Conservation (phyloP, 305 asterid species). For the Salvia sclarea region DNA sequence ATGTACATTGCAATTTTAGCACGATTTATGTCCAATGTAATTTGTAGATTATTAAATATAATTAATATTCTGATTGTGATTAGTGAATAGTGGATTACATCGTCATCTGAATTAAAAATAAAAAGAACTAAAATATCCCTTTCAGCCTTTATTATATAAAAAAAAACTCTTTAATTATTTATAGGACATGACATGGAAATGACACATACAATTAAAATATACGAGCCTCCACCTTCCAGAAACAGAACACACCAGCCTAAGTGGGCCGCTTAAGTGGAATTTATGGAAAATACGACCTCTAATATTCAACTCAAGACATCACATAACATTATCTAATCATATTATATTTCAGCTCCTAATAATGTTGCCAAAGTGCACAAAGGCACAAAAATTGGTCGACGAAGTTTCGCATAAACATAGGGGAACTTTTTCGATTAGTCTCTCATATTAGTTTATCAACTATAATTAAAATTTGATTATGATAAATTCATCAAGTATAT, state of each 20-base stretch:
- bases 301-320: neutral
- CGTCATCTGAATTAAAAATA: neutral
- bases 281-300: neutral
- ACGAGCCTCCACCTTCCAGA: neutral
- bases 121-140: neutral
- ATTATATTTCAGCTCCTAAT: neutral
- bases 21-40: too few relatives aligned
- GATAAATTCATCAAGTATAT: too few relatives aligned
- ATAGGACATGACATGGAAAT: slow-evolving; percentile 13
- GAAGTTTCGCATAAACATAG: neutral
- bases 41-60: too few relatives aligned
- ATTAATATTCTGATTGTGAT: neutral
- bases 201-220: neutral
- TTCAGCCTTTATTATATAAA: neutral
- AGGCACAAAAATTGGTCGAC: neutral
- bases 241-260: neutral
- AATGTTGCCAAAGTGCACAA: neutral
- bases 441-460: too few relatives aligned
- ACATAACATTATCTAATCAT: too few relatives aligned
- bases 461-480: too few relatives aligned
- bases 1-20: too few relatives aligned
- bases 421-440: too few relatives aligned
- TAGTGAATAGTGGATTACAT: neutral
- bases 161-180: neutral
- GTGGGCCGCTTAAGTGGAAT: neutral